Base-by-base conservation (phyloP, 257 asterid species). In the Schizonepeta tenuifolia region DNA sequence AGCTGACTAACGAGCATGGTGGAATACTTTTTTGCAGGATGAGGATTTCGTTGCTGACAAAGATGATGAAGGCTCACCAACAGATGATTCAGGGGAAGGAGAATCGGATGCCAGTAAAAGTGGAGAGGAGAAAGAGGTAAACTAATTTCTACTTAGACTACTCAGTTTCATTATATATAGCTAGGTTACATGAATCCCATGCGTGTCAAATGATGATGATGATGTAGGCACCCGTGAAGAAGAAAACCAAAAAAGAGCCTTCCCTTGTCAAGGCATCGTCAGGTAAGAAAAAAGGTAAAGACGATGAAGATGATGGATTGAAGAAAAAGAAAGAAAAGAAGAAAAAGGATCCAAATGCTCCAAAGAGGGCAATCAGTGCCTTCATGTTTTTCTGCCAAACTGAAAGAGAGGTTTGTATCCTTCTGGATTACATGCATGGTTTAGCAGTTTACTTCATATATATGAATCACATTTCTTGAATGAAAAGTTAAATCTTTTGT, bases 291-390 rank as follows among this genome's bases (percentile, higher is more conserved):
- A 91, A 85, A 57, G 51, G 83, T 13, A 85, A 85, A 69, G 95
- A 86, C 61, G 87, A 75, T 12, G 91, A 85, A 3, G 89, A 86
- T 9, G 96, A 86, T 62, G 89, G 86, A 13, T 28, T 4, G 33
- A 87, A 86, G 83, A 91, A 85, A 88, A 93, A 85, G 86, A 91
- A 85, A 74, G 90, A 55, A 47, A 91, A 91, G 84, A 89, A 86
- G 93, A 91, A 93, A 71, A 93, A 87, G 85, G 97, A 91, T 78
- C 96, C 98, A 49, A 93, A 89, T 78, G 97, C 98, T 44, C 97
- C 97, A 31, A 94, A 91, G 79, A 86, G 90, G 79, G 90, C 96
- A 75, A 76, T 86, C 24, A 89, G 86, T 75, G 91, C 95, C 77
- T 94, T 89, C 72, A 91, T 94, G 98, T 86, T 75, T 85, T 94